A percentile compares a stretch with the other conserved stretches of the same genome.
Evolutionary conservation across 768 basidiomycete species (phyloP).

Genomic region (Termitomyces sp.): DNA sequence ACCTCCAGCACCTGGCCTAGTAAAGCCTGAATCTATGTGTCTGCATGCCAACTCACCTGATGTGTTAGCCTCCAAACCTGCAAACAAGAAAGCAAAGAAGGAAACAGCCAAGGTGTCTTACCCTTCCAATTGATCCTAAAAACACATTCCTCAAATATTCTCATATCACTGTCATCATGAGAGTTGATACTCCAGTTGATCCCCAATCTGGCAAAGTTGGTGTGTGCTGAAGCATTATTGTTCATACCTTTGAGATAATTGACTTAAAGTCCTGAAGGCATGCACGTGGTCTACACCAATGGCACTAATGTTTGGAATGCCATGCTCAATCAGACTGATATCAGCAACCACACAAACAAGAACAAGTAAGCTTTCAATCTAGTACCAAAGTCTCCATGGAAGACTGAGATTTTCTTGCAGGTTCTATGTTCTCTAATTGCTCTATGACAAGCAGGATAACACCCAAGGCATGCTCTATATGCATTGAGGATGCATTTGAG

Average conservation of each 20-base stretch:
- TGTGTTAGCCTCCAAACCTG: conserved; percentile 21
- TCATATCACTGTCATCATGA: conserved; percentile 40
- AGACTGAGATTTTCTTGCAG: conserved; percentile 21
- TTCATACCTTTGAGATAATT: not conserved
- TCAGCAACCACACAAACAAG: conserved; percentile 46
- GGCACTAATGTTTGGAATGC: conserved; percentile 48
- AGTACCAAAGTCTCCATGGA: not conserved
- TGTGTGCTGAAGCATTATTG: conserved; percentile 25
- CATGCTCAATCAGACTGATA: conserved; percentile 60
- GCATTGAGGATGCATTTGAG: conserved; percentile 63
- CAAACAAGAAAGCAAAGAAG: conserved; percentile 27
- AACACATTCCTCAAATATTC: conserved; percentile 2
- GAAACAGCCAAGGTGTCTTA: conserved; percentile 27
- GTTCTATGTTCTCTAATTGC: conserved; percentile 57
- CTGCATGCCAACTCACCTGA: conserved; percentile 25
- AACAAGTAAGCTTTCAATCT: conserved; percentile 39
- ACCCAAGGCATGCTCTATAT: conserved; percentile 38
- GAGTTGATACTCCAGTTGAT: conserved; percentile 57
- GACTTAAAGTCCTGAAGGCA: conserved; percentile 26
- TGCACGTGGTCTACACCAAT: conserved; percentile 46
- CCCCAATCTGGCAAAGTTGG: conserved; percentile 39
- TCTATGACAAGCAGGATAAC: conserved; percentile 43
- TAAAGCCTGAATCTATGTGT: conserved; percentile 28
- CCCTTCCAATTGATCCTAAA: not conserved
- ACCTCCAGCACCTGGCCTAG: conserved; percentile 12